Conservation (phyloP, 495 filamentous ascomycete species). For the Saxophila tyrrhenica region DNA sequence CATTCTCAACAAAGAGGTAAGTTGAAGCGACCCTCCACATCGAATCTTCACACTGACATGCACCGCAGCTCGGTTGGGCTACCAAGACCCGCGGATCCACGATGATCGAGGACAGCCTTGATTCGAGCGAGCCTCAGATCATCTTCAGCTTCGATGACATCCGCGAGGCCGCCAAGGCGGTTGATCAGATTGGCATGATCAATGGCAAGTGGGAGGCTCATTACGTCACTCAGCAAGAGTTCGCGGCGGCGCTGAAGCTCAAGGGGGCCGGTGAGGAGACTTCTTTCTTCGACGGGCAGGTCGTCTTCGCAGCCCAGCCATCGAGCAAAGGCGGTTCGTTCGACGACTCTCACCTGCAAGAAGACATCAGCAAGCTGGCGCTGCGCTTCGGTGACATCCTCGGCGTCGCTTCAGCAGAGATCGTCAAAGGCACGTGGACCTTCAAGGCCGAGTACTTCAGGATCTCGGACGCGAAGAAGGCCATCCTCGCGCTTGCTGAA, state of each 20-base stretch:
- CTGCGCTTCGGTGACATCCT: slow-evolving; percentile 8
- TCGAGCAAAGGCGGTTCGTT: neutral
- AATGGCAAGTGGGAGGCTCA: neutral
- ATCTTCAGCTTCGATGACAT: slow-evolving; percentile 19
- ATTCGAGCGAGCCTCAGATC: neutral
- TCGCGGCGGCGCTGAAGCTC: neutral
- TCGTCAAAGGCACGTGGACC: neutral
- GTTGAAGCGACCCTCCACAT: neutral
- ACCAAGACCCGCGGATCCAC: neutral
- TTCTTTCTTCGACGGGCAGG: slow-evolving; percentile 15
- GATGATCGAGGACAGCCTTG: neutral
- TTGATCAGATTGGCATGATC: neutral
- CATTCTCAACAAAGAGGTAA: neutral
- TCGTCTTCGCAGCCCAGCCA: slow-evolving; percentile 5
- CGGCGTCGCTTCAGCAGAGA: neutral
- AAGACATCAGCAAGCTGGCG: slow-evolving; percentile 5
- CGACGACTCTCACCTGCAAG: neutral
- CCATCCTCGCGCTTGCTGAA: neutral
- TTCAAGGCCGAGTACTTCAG: slow-evolving; percentile 19
- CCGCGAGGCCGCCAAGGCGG: slow-evolving; percentile 2
- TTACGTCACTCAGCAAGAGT: slow-evolving; percentile 14
- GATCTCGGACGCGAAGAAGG: slow-evolving; percentile 11
- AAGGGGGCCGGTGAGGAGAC: neutral
- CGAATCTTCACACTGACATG: slow-evolving; percentile 2
- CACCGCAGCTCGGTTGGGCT: slow-evolving; percentile 2